These are phyloP conservation scores for Fusarium staphyleae DNA, from an alignment of 2,329 filamentous ascomycete species.

Conservation along the genomic window DNA sequence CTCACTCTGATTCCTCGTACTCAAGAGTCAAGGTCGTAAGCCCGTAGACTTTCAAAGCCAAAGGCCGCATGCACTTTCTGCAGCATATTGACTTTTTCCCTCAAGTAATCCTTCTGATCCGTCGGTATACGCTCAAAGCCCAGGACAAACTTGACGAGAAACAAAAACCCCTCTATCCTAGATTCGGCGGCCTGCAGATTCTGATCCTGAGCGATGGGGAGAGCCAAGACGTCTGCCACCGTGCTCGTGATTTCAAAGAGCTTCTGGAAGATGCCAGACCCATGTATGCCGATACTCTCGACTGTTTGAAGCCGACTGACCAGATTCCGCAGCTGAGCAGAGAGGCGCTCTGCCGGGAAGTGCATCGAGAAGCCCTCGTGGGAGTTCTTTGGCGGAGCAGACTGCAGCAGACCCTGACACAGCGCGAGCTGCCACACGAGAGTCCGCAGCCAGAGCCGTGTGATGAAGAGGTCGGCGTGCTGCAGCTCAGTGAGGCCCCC, in stretches of 20 bases:
- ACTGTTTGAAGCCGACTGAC: slow-evolving; percentile 46
- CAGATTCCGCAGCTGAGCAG: slow-evolving; percentile 48
- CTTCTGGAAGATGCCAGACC: slow-evolving; percentile 64
- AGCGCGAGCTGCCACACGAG: slow-evolving; percentile 52
- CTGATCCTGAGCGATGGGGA: slow-evolving; percentile 50
- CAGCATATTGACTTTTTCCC: slow-evolving; percentile 49
- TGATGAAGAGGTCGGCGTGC: slow-evolving; percentile 50
- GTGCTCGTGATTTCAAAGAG: slow-evolving; percentile 67
- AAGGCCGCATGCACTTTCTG: slow-evolving; percentile 28
- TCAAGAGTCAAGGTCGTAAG: no score
- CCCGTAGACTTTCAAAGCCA: no score
- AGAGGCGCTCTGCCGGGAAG: slow-evolving; percentile 49
- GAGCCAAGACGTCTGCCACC: slow-evolving; percentile 63
- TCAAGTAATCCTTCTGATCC: slow-evolving; percentile 53
- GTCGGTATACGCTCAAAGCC: slow-evolving; percentile 56
- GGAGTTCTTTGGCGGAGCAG: slow-evolving; percentile 40
- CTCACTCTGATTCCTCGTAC: no score
- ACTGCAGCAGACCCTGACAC: slow-evolving; percentile 49
- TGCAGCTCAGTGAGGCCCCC: slow-evolving; percentile 48
- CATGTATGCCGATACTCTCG: slow-evolving; percentile 60
- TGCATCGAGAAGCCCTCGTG: slow-evolving; percentile 51
- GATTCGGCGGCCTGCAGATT: slow-evolving; percentile 52
- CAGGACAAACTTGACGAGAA: slow-evolving; percentile 60
- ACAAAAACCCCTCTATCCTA: slow-evolving; percentile 61
- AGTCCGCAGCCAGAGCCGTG: slow-evolving; percentile 51